Evolutionary conservation across 2,329 filamentous ascomycete species (phyloP).

Genomic region (Achaetomium macrosporum): DNA sequence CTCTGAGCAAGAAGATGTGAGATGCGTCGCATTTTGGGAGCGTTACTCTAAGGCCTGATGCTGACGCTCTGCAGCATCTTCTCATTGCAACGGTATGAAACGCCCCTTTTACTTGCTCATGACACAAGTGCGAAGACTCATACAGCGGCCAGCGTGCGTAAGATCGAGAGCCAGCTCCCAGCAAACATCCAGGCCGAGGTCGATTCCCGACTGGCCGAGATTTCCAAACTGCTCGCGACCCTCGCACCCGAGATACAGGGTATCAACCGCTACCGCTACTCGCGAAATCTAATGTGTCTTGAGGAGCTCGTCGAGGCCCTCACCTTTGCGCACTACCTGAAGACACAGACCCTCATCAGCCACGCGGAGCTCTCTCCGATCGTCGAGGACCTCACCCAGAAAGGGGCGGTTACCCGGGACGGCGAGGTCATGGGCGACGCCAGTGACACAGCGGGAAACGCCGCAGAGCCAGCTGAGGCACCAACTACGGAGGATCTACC

Average conservation of each 20-base stretch:
- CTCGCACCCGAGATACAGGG: conserved; percentile 70
- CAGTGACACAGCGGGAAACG: conserved; percentile 28
- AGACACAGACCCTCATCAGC: conserved; percentile 67
- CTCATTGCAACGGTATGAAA: conserved; percentile 65
- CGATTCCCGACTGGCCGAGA: conserved; percentile 62
- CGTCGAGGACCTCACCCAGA: conserved; percentile 35
- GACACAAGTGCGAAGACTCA: not conserved
- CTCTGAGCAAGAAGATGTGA: conserved; percentile 94
- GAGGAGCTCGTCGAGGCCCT: conserved; percentile 94
- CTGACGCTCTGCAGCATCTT: conserved; percentile 62
- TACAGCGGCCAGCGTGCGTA: conserved; percentile 51
- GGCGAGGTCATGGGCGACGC: conserved; percentile 22
- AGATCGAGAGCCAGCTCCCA: conserved; percentile 58
- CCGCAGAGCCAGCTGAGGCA: conserved; percentile 26
- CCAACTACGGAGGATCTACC: not conserved
- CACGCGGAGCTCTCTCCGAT: conserved; percentile 52
- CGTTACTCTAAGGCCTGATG: not conserved
- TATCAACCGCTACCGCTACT: conserved; percentile 78
- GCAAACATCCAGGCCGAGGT: conserved; percentile 64
- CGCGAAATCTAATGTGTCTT: conserved; percentile 71
- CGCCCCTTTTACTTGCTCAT: not conserved
- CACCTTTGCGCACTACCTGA: conserved; percentile 82
- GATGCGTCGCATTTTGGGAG: conserved; percentile 18
- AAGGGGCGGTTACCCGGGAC: conserved; percentile 22
- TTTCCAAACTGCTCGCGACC: conserved; percentile 59